Conservation (phyloP, 192 early-diverging fungal genomes). For the Linnemannia elongata region DNA sequence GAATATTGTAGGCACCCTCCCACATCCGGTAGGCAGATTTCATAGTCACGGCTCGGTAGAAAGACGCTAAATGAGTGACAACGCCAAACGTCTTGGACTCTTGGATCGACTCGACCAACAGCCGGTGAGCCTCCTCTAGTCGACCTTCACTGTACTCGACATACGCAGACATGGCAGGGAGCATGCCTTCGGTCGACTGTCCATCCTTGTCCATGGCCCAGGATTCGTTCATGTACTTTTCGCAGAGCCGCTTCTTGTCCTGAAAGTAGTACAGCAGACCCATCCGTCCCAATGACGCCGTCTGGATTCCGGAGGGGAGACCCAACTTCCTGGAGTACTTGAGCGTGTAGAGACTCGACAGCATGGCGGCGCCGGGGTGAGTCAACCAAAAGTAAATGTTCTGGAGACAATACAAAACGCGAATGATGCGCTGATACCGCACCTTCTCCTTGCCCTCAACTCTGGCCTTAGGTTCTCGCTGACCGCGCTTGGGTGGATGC, state of each 20-base stretch:
- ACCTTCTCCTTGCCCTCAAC: conserved; percentile 21
- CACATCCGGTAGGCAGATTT: conserved; percentile 60
- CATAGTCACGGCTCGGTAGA: conserved; percentile 59
- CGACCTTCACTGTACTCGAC: conserved; percentile 61
- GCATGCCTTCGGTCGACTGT: conserved; percentile 47
- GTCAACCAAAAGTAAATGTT: conserved; percentile 44
- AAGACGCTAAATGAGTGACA: conserved; percentile 57
- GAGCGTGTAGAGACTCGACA: conserved; percentile 33
- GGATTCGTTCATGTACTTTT: conserved; percentile 53
- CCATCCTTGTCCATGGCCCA: conserved; percentile 30
- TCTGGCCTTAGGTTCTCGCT: not conserved
- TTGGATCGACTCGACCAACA: conserved; percentile 55
- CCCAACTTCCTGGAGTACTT: conserved; percentile 26
- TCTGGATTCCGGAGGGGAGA: conserved; percentile 37
- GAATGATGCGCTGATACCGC: conserved; percentile 17
- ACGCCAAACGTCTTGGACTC: conserved; percentile 57
- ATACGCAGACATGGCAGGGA: conserved; percentile 51
- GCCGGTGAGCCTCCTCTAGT: conserved; percentile 35
- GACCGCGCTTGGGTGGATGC: not conserved
- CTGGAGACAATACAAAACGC: conserved; percentile 35
- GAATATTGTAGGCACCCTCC: conserved; percentile 56
- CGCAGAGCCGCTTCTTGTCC: conserved; percentile 53
- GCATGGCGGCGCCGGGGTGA: conserved; percentile 22
- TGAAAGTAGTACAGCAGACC: conserved; percentile 57
- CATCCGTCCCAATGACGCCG: conserved; percentile 53